Evolutionary conservation across 768 basidiomycete species (phyloP).

Genomic region (Jaapia argillacea): DNA sequence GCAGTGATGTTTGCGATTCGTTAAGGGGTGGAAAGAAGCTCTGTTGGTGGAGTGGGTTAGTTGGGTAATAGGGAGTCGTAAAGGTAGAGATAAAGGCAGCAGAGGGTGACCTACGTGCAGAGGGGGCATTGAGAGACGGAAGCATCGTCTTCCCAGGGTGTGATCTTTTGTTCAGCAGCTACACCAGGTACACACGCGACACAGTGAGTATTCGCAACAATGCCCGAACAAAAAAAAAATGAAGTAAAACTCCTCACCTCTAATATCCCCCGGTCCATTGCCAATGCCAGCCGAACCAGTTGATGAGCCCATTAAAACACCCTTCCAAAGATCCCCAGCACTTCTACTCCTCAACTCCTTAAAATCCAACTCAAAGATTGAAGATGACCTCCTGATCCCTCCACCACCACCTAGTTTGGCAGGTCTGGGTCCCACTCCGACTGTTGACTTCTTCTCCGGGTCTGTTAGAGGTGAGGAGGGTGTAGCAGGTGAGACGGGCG

Average conservation of each 20-base stretch:
- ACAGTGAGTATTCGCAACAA: no score
- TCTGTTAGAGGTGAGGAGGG: slow-evolving; percentile 8
- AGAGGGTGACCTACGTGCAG: slow-evolving; percentile 50
- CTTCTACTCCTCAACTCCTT: slow-evolving; percentile 47
- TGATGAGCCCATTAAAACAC: slow-evolving; percentile 38
- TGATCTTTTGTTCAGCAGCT: slow-evolving; percentile 86
- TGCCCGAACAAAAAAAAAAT: background rate
- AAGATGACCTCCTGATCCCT: no score
- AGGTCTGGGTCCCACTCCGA: no score
- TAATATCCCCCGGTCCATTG: slow-evolving; percentile 42
- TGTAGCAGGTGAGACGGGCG: slow-evolving; percentile 1
- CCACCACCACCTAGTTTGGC: no score
- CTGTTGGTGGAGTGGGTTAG: slow-evolving; percentile 18
- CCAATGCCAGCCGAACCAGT: slow-evolving; percentile 24
- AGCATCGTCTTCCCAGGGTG: slow-evolving; percentile 89
- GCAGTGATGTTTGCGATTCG: slow-evolving; percentile 95
- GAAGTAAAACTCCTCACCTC: slow-evolving; percentile 37
- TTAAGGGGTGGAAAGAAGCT: slow-evolving; percentile 76
- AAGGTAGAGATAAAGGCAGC: background rate
- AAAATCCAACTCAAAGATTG: slow-evolving; percentile 66
- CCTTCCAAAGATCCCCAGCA: slow-evolving; percentile 62
- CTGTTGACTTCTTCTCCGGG: no score
- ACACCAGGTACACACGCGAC: background rate
- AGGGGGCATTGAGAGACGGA: slow-evolving; percentile 72
- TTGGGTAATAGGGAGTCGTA: background rate